A percentile compares a stretch with the other conserved stretches of the same genome.
phyloP scores from a whole-genome alignment of 1,284 basidiomycete genomes.

The Leucoagaricus sp. region DNA sequence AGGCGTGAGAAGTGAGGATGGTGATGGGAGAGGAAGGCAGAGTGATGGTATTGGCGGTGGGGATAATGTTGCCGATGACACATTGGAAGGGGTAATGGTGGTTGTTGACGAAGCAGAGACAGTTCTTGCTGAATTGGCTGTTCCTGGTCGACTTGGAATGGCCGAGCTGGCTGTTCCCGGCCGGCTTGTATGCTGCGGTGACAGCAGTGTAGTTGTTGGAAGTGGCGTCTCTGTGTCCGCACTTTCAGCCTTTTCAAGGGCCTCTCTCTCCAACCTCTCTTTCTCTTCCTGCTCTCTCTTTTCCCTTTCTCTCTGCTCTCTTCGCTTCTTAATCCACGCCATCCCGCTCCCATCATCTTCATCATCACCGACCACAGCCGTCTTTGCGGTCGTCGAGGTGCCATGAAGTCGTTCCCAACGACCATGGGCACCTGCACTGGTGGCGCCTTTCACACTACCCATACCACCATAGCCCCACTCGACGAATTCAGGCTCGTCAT shows the following conservation, averaged over 20 bases:
- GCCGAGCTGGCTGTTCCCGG: slow-evolving; percentile 14
- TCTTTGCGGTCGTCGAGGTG: neutral
- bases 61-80: neutral
- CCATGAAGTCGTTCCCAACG: slow-evolving; percentile 46
- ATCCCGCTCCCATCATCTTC: slow-evolving; percentile 76
- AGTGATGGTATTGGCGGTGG: slow-evolving; percentile 2
- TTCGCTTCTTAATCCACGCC: slow-evolving; percentile 65
- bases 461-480: slow-evolving; percentile 88
- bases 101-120: slow-evolving; percentile 11
- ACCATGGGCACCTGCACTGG: slow-evolving; percentile 36
- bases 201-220: slow-evolving; percentile 8
- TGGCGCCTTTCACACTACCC: slow-evolving; percentile 60
- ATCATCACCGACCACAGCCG: slow-evolving; percentile 34
- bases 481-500: slow-evolving; percentile 74
- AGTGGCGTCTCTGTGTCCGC: slow-evolving; percentile 30
- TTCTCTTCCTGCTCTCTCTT: slow-evolving; percentile 32
- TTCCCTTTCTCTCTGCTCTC: slow-evolving; percentile 55
- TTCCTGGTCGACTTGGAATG: slow-evolving; percentile 13
- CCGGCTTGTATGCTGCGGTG: slow-evolving; percentile 10
- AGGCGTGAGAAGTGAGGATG: neutral
- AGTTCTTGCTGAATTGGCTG: slow-evolving; percentile 10
- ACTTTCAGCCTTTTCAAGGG: slow-evolving; percentile 48
- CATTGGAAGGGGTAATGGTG: slow-evolving; percentile 6
- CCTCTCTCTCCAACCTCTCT: slow-evolving; percentile 52
- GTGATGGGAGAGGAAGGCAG: neutral